A percentile compares a stretch with the other conserved stretches of the same genome.
Evolutionary conservation across 305 asterid species (phyloP).

Genomic region (Salvia sclarea): DNA sequence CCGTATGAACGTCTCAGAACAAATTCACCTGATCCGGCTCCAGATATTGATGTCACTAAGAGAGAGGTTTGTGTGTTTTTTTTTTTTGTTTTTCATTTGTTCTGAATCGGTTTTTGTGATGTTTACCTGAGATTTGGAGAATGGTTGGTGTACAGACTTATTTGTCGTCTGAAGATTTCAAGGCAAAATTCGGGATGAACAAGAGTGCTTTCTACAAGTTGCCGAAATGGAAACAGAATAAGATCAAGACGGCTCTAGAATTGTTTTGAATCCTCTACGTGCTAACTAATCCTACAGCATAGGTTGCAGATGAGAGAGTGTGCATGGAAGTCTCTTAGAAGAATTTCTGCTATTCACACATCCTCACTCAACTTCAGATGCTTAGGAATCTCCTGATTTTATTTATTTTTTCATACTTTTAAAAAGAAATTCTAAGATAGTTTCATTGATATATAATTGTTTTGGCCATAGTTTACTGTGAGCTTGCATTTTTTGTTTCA

Average conservation of each 20-base stretch:
- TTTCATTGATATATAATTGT: constrained; percentile 37
- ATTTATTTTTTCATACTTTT: not conserved
- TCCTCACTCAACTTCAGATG: constrained; percentile 32
- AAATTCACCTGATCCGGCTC: constrained; percentile 58
- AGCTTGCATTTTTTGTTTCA: constrained; percentile 34
- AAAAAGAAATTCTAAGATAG: constrained; percentile 26
- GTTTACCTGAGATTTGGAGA: not conserved
- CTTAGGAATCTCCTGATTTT: constrained; percentile 35
- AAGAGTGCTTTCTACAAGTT: constrained; percentile 78
- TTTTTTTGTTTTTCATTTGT: not conserved
- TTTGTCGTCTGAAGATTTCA: constrained; percentile 77
- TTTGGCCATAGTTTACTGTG: constrained; percentile 41
- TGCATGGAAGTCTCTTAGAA: constrained; percentile 30
- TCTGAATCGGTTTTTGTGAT: not conserved
- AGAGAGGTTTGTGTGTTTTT: constrained; percentile 71
- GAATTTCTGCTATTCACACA: too few species aligned
- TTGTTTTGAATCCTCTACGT: constrained; percentile 63
- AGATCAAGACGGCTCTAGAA: constrained; percentile 73
- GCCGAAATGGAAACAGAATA: constrained; percentile 98
- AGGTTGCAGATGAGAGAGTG: constrained; percentile 23
- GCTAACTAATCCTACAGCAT: constrained; percentile 30
- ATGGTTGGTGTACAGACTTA: constrained; percentile 61
- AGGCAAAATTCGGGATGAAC: constrained; percentile 79
- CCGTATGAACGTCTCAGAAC: constrained; percentile 82
- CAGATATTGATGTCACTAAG: constrained; percentile 81